Base-by-base conservation (phyloP, 345 rosid species). In the Leavenworthia alabamica region DNA sequence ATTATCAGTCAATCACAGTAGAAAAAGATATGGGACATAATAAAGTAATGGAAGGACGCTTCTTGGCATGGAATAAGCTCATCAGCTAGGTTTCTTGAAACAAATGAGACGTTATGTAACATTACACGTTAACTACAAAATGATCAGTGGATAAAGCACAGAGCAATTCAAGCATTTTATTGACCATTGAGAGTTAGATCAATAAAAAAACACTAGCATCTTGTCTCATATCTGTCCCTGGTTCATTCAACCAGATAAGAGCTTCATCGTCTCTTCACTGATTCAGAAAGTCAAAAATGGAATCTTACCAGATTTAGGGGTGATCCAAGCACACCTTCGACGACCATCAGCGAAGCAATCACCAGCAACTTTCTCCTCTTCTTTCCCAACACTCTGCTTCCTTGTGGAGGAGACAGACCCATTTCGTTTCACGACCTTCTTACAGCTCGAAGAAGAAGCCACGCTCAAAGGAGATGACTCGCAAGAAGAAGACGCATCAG, bases 321-420 rank as follows among this genome's bases (percentile, higher is more conserved):
- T 86, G 64, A 89, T 85, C 94, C 94, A 89, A 12, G 85, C 76
- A 60, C 96, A 88, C 27, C 82, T 81, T 72, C 68, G 86, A 75
- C 74, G 83, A 69, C 76, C 64, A 19, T 76, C 74, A 61, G 74
- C 59, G 72, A 75, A 79, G 78, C 79, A 76, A 29, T 40, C 71
- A 28, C 73, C 56, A 40, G 46, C 47, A 68, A 47, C 79, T 26
- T 63, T 78, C 6, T 72, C 56, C 45, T 66, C 69, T 28, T 62
- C 74, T 31, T 62, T 70, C 13, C n/a, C 74, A 62, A 11, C 66
- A 64, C 57, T 67, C 50, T 61, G 76, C 74, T 75, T 82, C 77
- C 75, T 82, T 61, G 74, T 68, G 7, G 51, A 49, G 5, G 68
- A 70, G 22, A 39, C 68, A 55, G 60, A 62, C 33, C 80, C 49